phyloP scores from a whole-genome alignment of 1,139 yeast species.

The Saccharomycopsis crataegensis region DNA sequence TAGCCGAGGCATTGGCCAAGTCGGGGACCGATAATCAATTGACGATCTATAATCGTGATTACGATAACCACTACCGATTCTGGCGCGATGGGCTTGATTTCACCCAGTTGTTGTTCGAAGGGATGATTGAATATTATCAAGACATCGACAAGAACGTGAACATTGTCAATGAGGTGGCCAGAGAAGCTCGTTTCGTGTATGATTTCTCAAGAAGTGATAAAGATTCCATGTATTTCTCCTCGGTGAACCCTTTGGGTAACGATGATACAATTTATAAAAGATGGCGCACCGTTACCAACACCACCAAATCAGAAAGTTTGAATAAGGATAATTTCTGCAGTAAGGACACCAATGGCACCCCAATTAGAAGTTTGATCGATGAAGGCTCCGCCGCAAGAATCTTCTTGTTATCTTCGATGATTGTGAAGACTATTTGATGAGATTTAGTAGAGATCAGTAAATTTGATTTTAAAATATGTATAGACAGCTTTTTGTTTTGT shows the following conservation, averaged over 20 bases:
- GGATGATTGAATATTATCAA: conserved; percentile 10
- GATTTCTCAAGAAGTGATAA: conserved; percentile 15
- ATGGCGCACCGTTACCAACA: conserved; percentile 13
- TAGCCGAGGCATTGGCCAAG: conserved; percentile 9
- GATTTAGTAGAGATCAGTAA: too few species aligned
- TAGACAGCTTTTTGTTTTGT: not conserved
- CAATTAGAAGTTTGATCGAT: conserved; percentile 8
- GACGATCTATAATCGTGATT: conserved; percentile 10
- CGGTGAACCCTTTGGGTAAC: conserved; percentile 10
- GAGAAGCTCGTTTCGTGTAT: conserved; percentile 13
- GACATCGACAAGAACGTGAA: conserved; percentile 1
- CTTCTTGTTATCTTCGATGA: conserved; percentile 8
- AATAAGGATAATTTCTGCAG: conserved; percentile 5
- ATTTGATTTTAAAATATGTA: too few species aligned
- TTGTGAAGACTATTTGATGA: not conserved
- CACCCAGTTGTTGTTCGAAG: conserved; percentile 17
- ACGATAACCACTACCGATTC: conserved; percentile 6
- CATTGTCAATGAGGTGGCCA: conserved; percentile 11
- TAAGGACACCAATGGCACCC: conserved; percentile 2
- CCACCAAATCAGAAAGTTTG: conserved; percentile 2
- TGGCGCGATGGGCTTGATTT: conserved; percentile 17
- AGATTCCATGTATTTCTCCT: conserved; percentile 13
- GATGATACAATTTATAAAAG: conserved; percentile 5
- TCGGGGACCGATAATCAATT: conserved; percentile 10
- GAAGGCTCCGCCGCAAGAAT: conserved; percentile 18